Evolutionary conservation across 2,329 filamentous ascomycete species (phyloP).

Genomic region (Talaromyces pinophilus): DNA sequence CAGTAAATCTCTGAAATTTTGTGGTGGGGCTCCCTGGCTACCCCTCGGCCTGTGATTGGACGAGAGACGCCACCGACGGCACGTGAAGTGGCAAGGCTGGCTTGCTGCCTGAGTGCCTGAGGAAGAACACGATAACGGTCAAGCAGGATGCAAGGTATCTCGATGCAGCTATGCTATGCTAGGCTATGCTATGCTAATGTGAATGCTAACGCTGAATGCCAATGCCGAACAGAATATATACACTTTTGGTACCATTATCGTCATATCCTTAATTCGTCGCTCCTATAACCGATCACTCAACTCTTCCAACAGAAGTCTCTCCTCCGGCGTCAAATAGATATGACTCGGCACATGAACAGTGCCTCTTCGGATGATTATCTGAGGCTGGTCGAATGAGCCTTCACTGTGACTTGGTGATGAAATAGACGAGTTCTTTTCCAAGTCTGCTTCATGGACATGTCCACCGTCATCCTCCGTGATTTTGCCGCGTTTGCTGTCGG

Average conservation of each 20-base stretch:
- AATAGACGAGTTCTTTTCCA: constrained; percentile 11
- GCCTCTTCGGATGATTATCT: constrained; percentile 35
- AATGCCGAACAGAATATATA: background rate
- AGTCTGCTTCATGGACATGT: background rate
- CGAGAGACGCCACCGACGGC: constrained; percentile 21
- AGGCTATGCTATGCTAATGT: background rate
- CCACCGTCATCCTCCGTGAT: background rate
- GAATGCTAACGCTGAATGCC: background rate
- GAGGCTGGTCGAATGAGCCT: constrained; percentile 28
- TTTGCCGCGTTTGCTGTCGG: constrained; percentile 7
- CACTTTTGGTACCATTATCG: background rate
- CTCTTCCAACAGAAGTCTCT: constrained; percentile 35
- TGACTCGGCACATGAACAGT: constrained; percentile 37
- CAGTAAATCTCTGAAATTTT: constrained; percentile 21
- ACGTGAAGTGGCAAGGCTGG: constrained; percentile 23
- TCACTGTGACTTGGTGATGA: background rate
- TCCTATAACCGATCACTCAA: constrained; percentile 31
- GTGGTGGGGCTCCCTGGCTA: constrained; percentile 17
- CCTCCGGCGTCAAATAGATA: constrained; percentile 37
- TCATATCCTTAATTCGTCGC: background rate
- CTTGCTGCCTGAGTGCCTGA: constrained; percentile 17
- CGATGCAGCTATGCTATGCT: background rate
- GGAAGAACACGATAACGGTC: constrained; percentile 18
- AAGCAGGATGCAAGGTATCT: background rate
- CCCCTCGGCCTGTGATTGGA: constrained; percentile 19